phyloP scores from a whole-genome alignment of 257 asterid genomes.

The Apocynum venetum region DNA sequence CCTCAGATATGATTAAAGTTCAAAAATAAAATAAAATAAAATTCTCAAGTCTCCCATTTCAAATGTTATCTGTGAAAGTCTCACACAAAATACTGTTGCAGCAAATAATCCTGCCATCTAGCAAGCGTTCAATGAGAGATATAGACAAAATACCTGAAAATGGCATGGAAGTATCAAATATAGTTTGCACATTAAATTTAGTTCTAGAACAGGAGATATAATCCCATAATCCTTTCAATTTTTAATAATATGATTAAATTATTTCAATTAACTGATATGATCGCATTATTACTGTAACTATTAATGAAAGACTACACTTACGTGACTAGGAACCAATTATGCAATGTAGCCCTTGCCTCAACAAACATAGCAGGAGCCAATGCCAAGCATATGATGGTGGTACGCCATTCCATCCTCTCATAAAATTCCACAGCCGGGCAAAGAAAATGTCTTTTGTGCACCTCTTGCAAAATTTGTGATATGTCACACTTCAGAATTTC shows the following conservation, averaged over 20 bases:
- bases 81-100: background rate
- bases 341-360: constrained; percentile 68
- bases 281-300: background rate
- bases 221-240: background rate
- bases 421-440: constrained; percentile 41
- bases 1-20: background rate
- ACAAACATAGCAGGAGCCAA: constrained; percentile 60
- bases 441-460: constrained; percentile 49
- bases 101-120: background rate
- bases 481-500: constrained; percentile 54
- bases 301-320: constrained; percentile 28
- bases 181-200: background rate
- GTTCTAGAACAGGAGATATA: constrained; percentile 2
- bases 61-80: background rate
- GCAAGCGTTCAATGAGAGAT: background rate
- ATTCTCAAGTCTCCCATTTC: background rate
- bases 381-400: constrained; percentile 51
- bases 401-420: constrained; percentile 63
- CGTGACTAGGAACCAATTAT: constrained; percentile 67
- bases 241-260: background rate
- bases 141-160: background rate
- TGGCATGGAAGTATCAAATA: background rate
- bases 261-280: background rate
- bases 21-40: background rate
- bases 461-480: constrained; percentile 51